phyloP scores from a whole-genome alignment of 2,329 filamentous ascomycete species.

The Lachnellula cervina region DNA sequence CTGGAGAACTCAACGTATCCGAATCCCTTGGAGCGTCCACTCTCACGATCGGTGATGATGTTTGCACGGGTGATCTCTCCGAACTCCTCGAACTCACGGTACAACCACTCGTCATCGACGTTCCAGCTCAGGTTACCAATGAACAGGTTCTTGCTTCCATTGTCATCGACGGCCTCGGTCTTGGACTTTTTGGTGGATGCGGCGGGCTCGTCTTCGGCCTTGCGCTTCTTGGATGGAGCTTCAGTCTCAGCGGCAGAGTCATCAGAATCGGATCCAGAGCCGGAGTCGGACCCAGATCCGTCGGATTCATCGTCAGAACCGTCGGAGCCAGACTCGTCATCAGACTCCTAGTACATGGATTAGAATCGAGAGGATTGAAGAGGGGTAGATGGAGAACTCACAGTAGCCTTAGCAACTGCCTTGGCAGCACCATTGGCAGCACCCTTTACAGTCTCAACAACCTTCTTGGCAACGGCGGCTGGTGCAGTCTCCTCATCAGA shows the following conservation, averaged over 20 bases:
- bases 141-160: conserved; percentile 58
- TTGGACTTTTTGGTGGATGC: conserved; percentile 49
- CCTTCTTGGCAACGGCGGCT: conserved; percentile 20
- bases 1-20: conserved; percentile 68
- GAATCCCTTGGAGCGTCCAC: conserved; percentile 66
- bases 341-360: conserved; percentile 1
- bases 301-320: conserved; percentile 20
- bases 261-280: conserved; percentile 17
- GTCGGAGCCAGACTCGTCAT: neutral
- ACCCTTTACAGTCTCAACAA: conserved; percentile 23
- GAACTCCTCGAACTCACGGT: conserved; percentile 62
- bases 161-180: conserved; percentile 38
- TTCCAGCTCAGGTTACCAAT: conserved; percentile 72
- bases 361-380: conserved; percentile 8
- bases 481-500: conserved; percentile 24
- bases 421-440: conserved; percentile 29
- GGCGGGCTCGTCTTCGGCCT: conserved; percentile 44
- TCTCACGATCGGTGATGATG: conserved; percentile 63
- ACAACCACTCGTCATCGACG: conserved; percentile 68
- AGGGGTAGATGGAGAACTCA: conserved; percentile 17
- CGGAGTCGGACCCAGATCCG: conserved; percentile 22
- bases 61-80: conserved; percentile 60
- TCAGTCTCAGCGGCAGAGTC: conserved; percentile 30
- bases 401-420: conserved; percentile 27
- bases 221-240: conserved; percentile 53